Conservation (phyloP, 73 alveolate genomes). For the Tetrahymena borealis region DNA sequence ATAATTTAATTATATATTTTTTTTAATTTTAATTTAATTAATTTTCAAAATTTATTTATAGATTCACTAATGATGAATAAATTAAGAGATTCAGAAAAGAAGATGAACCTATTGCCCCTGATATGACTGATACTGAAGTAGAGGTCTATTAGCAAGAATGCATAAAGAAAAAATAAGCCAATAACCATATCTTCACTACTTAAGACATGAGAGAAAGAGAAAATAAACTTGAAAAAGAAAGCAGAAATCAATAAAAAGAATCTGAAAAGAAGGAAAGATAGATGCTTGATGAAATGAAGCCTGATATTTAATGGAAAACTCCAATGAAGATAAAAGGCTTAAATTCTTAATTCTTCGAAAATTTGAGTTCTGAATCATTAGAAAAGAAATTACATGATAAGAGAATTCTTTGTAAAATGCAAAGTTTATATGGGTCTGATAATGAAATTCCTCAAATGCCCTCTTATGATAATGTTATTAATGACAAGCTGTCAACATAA, state of each 20-base stretch:
- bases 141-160: not conserved
- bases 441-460: not conserved
- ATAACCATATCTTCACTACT: not conserved
- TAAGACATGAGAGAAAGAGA: not conserved
- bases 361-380: not conserved
- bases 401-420: not conserved
- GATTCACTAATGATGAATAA: not conserved
- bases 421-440: not conserved
- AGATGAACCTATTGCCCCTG: not conserved
- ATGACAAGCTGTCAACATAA: not conserved
- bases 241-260: not conserved
- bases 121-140: not conserved
- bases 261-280: not conserved
- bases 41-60: not conserved
- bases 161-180: not conserved
- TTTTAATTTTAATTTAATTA: not conserved
- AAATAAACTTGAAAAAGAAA: not conserved
- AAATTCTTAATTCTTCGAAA: not conserved
- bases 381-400: not conserved
- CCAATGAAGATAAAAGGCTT: not conserved
- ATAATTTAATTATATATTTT: not conserved
- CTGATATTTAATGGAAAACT: not conserved
- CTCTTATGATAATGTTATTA: not conserved
- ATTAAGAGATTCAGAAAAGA: not conserved
- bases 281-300: not conserved